Base-by-base conservation (phyloP, 2,329 filamentous ascomycete species). In the Cadophora gregata region DNA sequence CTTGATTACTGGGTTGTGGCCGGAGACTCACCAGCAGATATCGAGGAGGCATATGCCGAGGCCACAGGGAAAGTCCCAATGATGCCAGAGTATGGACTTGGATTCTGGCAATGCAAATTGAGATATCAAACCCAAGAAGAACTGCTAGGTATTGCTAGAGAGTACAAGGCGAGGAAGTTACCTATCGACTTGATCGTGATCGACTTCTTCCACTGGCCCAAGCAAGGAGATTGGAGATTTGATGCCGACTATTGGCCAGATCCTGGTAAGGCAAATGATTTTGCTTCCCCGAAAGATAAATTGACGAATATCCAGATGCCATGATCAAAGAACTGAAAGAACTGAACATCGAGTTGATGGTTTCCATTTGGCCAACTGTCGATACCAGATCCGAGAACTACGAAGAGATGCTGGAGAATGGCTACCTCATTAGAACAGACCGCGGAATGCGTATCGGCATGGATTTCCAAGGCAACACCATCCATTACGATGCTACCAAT, bases 41-140 rank as follows among this genome's bases (percentile, higher is more conserved):
- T 90, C 50, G 81, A 84, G 7, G 79, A 86, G 67, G 80, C 82
- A 0, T 90, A 90, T 70, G 83, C 84, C 0, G 76, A 77, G 4
- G 85, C 81, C 1, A 88, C 87, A 0, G 88, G 88, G 0, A 83
- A 80, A 38, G 86, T 85, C 0, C 88, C 88, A 0, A 86, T 87
- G 83, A 90, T 90, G 88, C 88, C 88, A 1, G 88, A 90, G 70
- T 90, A 89, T 71, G 88, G 87, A 0, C 80, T 90, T 0, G 88
- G 88, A 0, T 90, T 90, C 74, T 90, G 88, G 88, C 88, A 90
- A 74, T 89, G 86, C 76, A 90, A 89, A 76, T 78, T 90, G 12
- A 81, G 88, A 0, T 90, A 90, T 70, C 85, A 87, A 75, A 90
- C 85, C 0, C 88, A 90, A 71, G 86, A 89, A 21, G 87, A 91